Base-by-base conservation (phyloP, 371 early-diverging fungal genomes). In the Sporodiniella umbellata region DNA sequence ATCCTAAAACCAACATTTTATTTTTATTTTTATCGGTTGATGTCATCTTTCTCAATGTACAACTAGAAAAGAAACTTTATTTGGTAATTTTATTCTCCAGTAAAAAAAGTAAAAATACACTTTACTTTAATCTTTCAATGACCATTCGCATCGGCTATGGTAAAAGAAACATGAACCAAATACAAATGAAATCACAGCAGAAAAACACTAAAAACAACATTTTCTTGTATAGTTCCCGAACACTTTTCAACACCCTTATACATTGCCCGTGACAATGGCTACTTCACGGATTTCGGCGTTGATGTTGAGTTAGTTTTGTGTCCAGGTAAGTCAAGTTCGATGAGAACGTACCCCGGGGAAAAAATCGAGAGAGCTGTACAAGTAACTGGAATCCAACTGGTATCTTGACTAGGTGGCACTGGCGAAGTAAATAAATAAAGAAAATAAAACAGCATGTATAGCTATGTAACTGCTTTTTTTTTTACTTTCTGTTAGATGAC, bases 201-300 rank as follows among this genome's bases (percentile, higher is more conserved):
- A 42, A 28, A 28, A 4, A 19, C 2, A 30, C 2, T 8, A 48
- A 17, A 23, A 28, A n/a, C n/a, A n/a, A n/a, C n/a, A n/a, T n/a
- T n/a, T n/a, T n/a, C n/a, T n/a, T n/a, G n/a, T n/a, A 8, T 61
- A 84, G 92, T 93, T 7, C 93, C 93, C 14, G 93, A 93, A 64
- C 93, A 93, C 64, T 93, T 93, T 64, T 89, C 89, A 0, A 84
- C 87, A 4, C 93, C 93, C 15, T 69, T 93, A 44, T 81, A 85
- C 63, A 76, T 83, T 55, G 86, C 83, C 1, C 70, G 70, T 33
- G 84, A 84, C 35, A 66, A 71, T 18, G 85, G 78, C n/a, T 79
- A 75, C 51, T 78, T 88, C 50, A 60, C 62, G 24, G 75, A 77
- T 10, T 54, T 67, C 18, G 75, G 78, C 10, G 72, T 86, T 11